Evolutionary conservation across 345 rosid species (phyloP).

Genomic region (Eucalyptus erythrocorys): DNA sequence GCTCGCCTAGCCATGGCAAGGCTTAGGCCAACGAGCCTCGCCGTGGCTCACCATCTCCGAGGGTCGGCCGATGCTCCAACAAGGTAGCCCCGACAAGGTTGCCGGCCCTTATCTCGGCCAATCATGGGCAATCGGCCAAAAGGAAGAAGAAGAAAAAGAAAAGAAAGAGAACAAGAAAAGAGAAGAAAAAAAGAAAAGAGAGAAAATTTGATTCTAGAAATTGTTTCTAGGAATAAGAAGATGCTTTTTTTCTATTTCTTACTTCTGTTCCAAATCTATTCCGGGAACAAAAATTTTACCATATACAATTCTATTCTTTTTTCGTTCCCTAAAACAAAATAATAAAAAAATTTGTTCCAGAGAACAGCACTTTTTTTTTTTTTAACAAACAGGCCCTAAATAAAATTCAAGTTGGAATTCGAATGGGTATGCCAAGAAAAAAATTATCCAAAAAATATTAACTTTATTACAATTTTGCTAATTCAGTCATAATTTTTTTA

Average conservation of each 20-base stretch:
- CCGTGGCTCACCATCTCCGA: accelerated
- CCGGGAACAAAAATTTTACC: accelerated
- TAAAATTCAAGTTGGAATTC: background rate
- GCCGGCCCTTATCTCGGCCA: accelerated
- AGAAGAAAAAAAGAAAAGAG: too few species aligned
- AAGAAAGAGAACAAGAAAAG: too few species aligned
- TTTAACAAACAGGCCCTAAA: too few species aligned
- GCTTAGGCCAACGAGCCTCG: accelerated
- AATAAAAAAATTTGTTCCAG: accelerated
- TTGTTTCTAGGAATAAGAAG: accelerated
- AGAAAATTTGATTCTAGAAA: too few species aligned
- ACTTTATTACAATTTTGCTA: too few species aligned
- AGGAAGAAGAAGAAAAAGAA: too few species aligned
- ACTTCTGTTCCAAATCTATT: too few species aligned
- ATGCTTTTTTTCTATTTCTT: accelerated
- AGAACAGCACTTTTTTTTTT: too few species aligned
- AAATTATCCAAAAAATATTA: too few species aligned
- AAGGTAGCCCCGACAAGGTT: accelerated
- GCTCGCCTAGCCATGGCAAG: accelerated
- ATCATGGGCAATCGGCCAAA: accelerated
- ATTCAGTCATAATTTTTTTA: accelerated
- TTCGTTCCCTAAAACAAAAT: accelerated
- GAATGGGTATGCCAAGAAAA: background rate
- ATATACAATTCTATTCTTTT: too few species aligned
- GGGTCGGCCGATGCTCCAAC: accelerated